Base-by-base conservation (phyloP, 2,329 filamentous ascomycete species). In the Periconia sp. region DNA sequence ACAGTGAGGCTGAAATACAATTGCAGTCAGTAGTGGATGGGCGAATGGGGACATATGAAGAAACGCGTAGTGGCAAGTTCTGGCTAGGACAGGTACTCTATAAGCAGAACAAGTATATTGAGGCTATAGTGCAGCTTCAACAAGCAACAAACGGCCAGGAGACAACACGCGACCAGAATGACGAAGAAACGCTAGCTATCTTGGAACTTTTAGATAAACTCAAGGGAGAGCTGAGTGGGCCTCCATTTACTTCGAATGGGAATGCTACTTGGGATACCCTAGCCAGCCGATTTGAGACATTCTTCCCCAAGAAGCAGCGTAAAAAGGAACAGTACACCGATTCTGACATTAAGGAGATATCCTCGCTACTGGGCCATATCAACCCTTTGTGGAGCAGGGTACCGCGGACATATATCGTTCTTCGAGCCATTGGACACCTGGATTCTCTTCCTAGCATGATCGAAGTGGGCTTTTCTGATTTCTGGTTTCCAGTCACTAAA, bases 401-500 rank as follows among this genome's bases (percentile, higher is more conserved):
- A 7, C 53, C 49, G 7, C 35, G 53, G 15, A 43, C 54, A 37
- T 58, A 58, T 42, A 45, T 37, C 23, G 43, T 52, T 11, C 48
- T 58, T n/a, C 43, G 56, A 6, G n/a, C 43, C 5, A 50, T 58
- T 11, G 46, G 47, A 27, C 47, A 49, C 15, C 48, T 58, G 2
- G 20, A 46, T 8, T 9, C 20, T 3, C 33, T 58, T 18, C 43
- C 49, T n/a, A 2, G 15, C 8, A 52, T 58, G 18, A 9, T 56
- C 35, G 33, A n/a, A 1, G n/a, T 51, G 9, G 50, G 31, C 3
- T 44, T 51, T 14, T 47, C 40, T 14, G 56, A 56, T 41, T n/a
- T 51, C 14, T 58, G 23, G 40, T 54, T 54, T n/a, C 56, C 56
- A 14, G 50, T 58, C 30, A 49, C 33, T 7, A 14, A 47, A 3